Conservation (phyloP, 1,284 basidiomycete species). For the Xerocomus amazonicus region DNA sequence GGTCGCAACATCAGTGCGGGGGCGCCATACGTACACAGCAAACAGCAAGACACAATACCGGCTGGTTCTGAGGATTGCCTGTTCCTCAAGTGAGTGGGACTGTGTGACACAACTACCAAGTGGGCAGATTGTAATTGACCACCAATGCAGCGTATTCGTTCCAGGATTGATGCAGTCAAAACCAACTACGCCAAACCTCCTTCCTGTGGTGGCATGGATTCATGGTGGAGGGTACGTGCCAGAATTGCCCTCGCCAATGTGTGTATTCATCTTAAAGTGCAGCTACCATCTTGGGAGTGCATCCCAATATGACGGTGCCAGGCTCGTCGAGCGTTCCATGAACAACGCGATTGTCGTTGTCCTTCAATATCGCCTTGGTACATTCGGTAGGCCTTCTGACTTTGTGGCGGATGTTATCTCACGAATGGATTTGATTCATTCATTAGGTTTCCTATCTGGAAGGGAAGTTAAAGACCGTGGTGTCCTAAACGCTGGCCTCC, state of each 20-base stretch:
- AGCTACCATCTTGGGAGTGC: constrained; percentile 12
- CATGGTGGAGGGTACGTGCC: constrained; percentile 19
- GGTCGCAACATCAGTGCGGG: neutral
- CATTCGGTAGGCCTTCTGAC: constrained; percentile 33
- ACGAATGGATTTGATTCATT: neutral
- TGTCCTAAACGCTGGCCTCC: constrained; percentile 31
- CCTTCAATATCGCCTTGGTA: constrained; percentile 42
- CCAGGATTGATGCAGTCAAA: constrained; percentile 6
- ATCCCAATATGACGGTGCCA: constrained; percentile 10
- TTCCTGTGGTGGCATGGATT: constrained; percentile 24
- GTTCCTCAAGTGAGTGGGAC: constrained; percentile 21
- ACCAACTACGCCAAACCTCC: neutral
- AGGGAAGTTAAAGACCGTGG: constrained; percentile 26
- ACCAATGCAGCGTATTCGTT: constrained; percentile 11
- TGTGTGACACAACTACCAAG: neutral
- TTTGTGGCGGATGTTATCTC: neutral
- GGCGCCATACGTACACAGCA: neutral
- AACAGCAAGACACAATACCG: constrained; percentile 2
- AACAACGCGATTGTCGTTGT: constrained; percentile 35
- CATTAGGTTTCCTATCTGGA: constrained; percentile 30
- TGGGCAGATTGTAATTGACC: too few relatives aligned
- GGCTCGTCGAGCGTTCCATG: constrained; percentile 19
- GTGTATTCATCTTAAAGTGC: neutral
- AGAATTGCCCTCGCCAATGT: neutral
- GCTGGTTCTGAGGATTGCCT: constrained; percentile 20